Percentiles rank a stretch among this genome's conserved stretches.
These are phyloP conservation scores for Saururus chinensis DNA, from an alignment of 164 flowering plant genomes.

Conservation along the genomic window DNA sequence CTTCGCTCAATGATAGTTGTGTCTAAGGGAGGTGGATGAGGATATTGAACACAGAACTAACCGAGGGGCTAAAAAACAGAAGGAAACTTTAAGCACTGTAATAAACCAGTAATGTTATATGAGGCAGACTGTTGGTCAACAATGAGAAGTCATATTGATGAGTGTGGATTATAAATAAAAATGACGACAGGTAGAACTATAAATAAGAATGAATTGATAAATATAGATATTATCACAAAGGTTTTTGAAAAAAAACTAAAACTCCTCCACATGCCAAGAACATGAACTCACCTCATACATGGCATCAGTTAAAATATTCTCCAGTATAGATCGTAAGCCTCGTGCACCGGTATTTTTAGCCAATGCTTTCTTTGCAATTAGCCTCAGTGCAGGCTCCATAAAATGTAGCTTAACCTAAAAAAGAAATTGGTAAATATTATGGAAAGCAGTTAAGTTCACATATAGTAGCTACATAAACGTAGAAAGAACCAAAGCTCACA, in stretches of 20 bases:
- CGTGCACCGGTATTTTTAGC: slow-evolving; percentile 97
- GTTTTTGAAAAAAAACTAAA: not conserved
- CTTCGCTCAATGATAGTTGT: too few species aligned
- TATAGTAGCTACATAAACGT: not conserved
- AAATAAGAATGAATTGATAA: too few species aligned
- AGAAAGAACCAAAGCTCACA: slow-evolving; percentile 32
- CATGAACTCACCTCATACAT: slow-evolving; percentile 75
- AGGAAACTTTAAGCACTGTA: too few species aligned
- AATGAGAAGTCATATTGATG: too few species aligned
- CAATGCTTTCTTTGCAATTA: slow-evolving; percentile 81
- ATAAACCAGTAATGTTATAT: too few species aligned
- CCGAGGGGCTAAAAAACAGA: too few species aligned
- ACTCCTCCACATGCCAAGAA: not conserved
- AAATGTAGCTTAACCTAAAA: slow-evolving; percentile 88
- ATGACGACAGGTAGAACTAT: too few species aligned
- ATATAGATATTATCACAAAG: not conserved
- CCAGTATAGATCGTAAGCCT: slow-evolving; percentile 79
- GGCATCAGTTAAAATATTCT: slow-evolving; percentile 82
- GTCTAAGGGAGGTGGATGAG: too few species aligned
- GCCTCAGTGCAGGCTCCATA: slow-evolving; percentile 65
- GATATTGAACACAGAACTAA: too few species aligned
- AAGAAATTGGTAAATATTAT: not conserved
- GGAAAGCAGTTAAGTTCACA: not conserved
- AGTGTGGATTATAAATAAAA: too few species aligned
- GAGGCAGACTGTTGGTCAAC: too few species aligned